Conservation (phyloP, 768 basidiomycete species). For the Chalciporus pseudorubinellus region DNA sequence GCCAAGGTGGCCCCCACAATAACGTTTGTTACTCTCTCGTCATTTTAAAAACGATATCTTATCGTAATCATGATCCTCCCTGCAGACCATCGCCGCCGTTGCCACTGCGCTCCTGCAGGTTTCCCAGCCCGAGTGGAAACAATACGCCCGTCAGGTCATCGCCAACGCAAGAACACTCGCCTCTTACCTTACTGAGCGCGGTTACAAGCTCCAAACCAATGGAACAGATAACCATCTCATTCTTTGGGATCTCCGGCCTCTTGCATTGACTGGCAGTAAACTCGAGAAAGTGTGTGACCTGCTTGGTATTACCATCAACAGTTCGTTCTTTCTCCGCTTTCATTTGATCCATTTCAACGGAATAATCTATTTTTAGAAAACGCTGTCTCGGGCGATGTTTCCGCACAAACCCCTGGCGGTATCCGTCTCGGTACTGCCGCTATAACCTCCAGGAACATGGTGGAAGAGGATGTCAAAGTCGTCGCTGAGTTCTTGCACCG, state of each 20-base stretch:
- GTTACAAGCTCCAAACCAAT: slow-evolving; percentile 95
- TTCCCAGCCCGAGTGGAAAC: slow-evolving; percentile 82
- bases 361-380: slow-evolving; percentile 57
- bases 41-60: not conserved
- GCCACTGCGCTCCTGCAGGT: slow-evolving; percentile 93
- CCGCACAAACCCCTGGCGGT: slow-evolving; percentile 93
- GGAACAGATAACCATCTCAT: slow-evolving; percentile 98
- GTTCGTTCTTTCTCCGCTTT: slow-evolving; percentile 41
- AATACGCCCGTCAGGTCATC: slow-evolving; percentile 94
- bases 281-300: slow-evolving; percentile 98
- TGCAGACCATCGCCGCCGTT: slow-evolving; percentile 88
- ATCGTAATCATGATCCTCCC: not conserved
- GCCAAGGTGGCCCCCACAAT: slow-evolving; percentile 99
- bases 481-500: slow-evolving; percentile 94
- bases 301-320: slow-evolving; percentile 95
- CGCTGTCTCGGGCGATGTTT: slow-evolving; percentile 94
- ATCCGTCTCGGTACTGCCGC: slow-evolving; percentile 96
- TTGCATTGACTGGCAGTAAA: slow-evolving; percentile 96
- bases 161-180: slow-evolving; percentile 81
- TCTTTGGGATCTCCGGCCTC: slow-evolving; percentile 94
- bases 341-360: not conserved
- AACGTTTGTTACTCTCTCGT: slow-evolving; percentile 54
- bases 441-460: slow-evolving; percentile 92
- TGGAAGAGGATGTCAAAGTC: slow-evolving; percentile 77
- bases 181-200: slow-evolving; percentile 63